Evolutionary conservation across 2,329 filamentous ascomycete species (phyloP).

Genomic region (Huntiella savannae): DNA sequence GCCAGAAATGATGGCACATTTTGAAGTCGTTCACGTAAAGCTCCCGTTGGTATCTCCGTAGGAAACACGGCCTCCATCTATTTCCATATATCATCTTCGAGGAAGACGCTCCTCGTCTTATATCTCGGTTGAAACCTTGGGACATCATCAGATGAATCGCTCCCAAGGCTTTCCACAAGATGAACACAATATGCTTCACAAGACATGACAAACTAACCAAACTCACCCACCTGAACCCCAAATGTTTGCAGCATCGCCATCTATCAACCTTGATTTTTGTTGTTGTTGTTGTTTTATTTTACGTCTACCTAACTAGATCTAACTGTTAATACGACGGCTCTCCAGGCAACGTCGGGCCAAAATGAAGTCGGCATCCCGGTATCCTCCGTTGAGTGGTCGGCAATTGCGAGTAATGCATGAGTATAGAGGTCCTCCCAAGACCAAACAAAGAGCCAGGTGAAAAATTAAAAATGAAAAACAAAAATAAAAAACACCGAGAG

Average conservation of each 20-base stretch:
- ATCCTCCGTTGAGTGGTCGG: too few relatives aligned
- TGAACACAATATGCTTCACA: not conserved
- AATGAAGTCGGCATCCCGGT: too few relatives aligned
- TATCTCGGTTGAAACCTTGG: not conserved
- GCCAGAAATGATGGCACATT: not conserved
- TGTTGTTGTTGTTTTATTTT: not conserved
- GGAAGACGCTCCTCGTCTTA: not conserved
- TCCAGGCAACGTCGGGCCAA: too few relatives aligned
- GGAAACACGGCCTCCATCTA: not conserved
- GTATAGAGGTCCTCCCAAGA: too few relatives aligned
- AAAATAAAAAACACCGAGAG: too few relatives aligned
- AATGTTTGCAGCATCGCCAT: not conserved
- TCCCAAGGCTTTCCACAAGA: not conserved
- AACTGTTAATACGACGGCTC: too few relatives aligned
- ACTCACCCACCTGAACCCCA: not conserved
- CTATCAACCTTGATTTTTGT: not conserved
- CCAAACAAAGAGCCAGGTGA: too few relatives aligned
- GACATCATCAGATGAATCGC: not conserved
- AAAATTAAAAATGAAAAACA: too few relatives aligned
- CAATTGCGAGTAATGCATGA: too few relatives aligned
- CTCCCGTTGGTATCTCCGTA: not conserved
- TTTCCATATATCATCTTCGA: not conserved
- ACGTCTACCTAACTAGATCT: too few relatives aligned
- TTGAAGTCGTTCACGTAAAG: not conserved
- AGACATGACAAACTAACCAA: not conserved